Evolutionary conservation across 2,329 filamentous ascomycete species (phyloP).

Genomic region (Tolypocladium amazonense): DNA sequence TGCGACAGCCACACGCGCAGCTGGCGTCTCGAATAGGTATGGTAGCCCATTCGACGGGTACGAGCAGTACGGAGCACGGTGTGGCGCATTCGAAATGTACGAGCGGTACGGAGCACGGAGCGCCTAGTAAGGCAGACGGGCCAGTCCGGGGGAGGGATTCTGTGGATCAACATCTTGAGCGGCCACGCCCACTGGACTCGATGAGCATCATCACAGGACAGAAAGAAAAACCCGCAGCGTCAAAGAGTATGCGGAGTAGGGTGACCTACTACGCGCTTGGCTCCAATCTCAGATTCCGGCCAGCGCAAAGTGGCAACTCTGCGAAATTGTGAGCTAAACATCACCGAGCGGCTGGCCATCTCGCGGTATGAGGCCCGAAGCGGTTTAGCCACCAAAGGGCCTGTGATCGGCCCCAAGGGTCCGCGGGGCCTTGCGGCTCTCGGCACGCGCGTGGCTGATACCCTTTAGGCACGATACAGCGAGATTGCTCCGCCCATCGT

Average conservation of each 20-base stretch:
- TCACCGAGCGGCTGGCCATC: background rate
- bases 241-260: background rate
- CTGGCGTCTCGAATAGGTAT: background rate
- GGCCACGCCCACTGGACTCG: background rate
- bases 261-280: background rate
- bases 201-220: too few relatives aligned
- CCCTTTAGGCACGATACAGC: slow-evolving; percentile 1
- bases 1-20: background rate
- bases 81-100: background rate
- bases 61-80: background rate
- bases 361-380: background rate
- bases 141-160: background rate
- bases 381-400: background rate
- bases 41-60: background rate
- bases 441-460: background rate
- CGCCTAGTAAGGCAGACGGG: too few relatives aligned
- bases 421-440: background rate
- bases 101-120: background rate
- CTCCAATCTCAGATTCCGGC: background rate
- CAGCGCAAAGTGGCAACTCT: background rate
- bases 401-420: background rate
- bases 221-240: background rate
- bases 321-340: background rate
- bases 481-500: background rate
- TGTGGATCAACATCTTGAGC: background rate